Percentiles rank a stretch among this genome's conserved stretches.
Conservation (phyloP, 2,329 filamentous ascomycete genomes). For the Pseudogymnoascus verrucosus region DNA sequence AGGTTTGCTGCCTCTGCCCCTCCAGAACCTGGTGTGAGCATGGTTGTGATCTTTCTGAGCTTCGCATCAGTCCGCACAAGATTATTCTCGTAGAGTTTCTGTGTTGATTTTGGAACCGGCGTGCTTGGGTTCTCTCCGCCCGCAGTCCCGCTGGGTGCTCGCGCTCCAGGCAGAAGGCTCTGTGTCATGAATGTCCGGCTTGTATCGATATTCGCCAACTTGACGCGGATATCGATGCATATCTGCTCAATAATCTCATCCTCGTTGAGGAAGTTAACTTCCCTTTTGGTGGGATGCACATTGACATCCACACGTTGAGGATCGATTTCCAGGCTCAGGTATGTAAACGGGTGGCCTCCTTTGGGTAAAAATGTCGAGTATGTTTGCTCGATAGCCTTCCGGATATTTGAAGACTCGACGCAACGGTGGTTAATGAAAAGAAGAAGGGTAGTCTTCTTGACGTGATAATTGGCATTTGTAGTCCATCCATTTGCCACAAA, state of each 20-base stretch:
- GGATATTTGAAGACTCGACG: constrained; percentile 82
- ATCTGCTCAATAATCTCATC: constrained; percentile 89
- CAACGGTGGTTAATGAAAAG: constrained; percentile 95
- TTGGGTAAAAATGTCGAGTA: constrained; percentile 86
- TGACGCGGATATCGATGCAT: constrained; percentile 69
- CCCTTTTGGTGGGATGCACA: constrained; percentile 91
- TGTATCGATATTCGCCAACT: constrained; percentile 79
- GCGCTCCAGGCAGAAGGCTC: constrained; percentile 68
- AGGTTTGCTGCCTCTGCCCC: constrained; percentile 19
- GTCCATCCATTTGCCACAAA: constrained; percentile 75
- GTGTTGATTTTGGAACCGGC: constrained; percentile 28
- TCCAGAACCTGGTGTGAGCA: constrained; percentile 58
- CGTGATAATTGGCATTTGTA: constrained; percentile 90
- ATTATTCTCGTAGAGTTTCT: constrained; percentile 71
- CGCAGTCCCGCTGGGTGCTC: constrained; percentile 27
- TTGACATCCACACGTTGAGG: constrained; percentile 92
- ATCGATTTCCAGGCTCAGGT: constrained; percentile 87
- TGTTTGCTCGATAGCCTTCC: constrained; percentile 83
- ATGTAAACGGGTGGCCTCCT: constrained; percentile 87
- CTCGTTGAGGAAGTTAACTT: constrained; percentile 96
- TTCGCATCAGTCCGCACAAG: constrained; percentile 85
- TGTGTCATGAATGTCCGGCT: constrained; percentile 94
- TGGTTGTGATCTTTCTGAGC: constrained; percentile 89
- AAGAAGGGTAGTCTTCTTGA: constrained; percentile 79
- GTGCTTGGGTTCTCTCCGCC: constrained; percentile 14